These are phyloP conservation scores for Populus tremula DNA, from an alignment of 345 rosid genomes.

Conservation along the genomic window DNA sequence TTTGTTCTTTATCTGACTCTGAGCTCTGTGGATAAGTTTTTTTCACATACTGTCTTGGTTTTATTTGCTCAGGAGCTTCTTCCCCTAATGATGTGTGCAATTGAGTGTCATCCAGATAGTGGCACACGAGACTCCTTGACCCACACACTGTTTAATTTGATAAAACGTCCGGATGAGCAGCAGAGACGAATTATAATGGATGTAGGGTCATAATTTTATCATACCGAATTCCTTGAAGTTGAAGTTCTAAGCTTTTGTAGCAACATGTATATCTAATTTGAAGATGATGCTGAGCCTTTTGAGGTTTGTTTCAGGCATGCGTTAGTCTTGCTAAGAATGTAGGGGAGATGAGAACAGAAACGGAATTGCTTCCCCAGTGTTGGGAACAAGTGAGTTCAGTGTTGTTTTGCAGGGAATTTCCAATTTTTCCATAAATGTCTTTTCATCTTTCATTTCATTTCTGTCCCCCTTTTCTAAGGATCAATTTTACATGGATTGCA, in stretches of 20 bases:
- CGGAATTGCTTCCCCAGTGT: slow-evolving; percentile 94
- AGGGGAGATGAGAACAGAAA: slow-evolving; percentile 97
- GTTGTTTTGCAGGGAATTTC: slow-evolving; percentile 20
- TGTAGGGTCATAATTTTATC: slow-evolving; percentile 45
- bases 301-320: slow-evolving; percentile 67
- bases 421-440: slow-evolving; percentile 3
- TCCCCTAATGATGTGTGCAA: slow-evolving; percentile 97
- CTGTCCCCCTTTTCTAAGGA: neutral
- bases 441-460: slow-evolving; percentile 4
- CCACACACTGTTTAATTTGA: slow-evolving; percentile 85
- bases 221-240: slow-evolving; percentile 16
- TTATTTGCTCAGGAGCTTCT: slow-evolving; percentile 72
- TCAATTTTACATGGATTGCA: slow-evolving; percentile 37
- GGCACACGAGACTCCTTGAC: slow-evolving; percentile 84
- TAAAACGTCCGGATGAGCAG: slow-evolving; percentile 96
- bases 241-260: slow-evolving; percentile 14
- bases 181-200: slow-evolving; percentile 94
- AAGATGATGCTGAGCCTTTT: slow-evolving; percentile 23
- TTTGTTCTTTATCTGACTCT: neutral
- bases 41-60: slow-evolving; percentile 12
- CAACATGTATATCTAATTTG: slow-evolving; percentile 12
- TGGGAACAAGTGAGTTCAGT: slow-evolving; percentile 87
- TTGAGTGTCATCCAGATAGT: slow-evolving; percentile 90
- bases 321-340: slow-evolving; percentile 91
- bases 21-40: neutral